Conservation (phyloP, 495 filamentous ascomycete genomes). For the Aspergillus ostianus region DNA sequence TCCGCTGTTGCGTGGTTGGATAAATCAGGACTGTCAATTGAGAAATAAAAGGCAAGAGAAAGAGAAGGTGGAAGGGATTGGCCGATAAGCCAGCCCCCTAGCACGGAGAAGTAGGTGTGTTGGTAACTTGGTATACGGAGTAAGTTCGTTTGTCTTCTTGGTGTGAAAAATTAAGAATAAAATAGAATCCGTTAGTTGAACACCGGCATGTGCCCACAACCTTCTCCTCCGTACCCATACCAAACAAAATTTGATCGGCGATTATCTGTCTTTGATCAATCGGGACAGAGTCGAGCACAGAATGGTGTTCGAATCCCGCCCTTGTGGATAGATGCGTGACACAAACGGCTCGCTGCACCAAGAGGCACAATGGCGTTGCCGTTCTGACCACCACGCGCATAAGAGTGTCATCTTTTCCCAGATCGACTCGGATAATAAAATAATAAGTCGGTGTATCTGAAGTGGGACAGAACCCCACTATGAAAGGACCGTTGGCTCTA, state of each 20-base stretch:
- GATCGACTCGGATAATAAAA: not conserved
- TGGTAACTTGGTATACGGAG: not conserved
- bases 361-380: not conserved
- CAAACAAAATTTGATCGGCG: not conserved
- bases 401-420: no score
- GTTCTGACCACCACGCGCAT: not conserved
- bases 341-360: not conserved
- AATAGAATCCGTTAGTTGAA: not conserved
- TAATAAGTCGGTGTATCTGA: not conserved
- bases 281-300: not conserved
- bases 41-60: not conserved
- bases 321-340: not conserved
- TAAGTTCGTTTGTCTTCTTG: not conserved
- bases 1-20: not conserved
- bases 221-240: not conserved
- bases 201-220: not conserved
- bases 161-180: not conserved
- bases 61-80: not conserved
- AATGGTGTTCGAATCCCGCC: not conserved
- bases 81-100: not conserved
- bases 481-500: not conserved
- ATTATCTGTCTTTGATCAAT: not conserved
- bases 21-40: not conserved
- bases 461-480: not conserved
- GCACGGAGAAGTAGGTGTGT: not conserved